Evolutionary conservation across 345 rosid species (phyloP), one percentile per base, ranked within the genome.

Genomic region (Populus ilicifolia): DNA sequence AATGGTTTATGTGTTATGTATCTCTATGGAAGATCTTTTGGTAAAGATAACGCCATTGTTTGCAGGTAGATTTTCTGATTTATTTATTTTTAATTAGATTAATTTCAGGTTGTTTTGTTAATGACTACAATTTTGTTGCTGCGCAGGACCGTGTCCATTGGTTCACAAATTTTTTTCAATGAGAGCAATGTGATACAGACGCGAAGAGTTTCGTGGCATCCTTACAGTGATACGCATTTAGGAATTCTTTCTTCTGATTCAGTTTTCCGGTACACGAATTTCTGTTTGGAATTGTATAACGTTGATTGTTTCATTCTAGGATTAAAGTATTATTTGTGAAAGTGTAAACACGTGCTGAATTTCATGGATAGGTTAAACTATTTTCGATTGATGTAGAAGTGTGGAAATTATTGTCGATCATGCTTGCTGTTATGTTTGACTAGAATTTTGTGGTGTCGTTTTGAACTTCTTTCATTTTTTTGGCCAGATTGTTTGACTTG

Each of bases 181-280:
- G 88, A 90, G 72, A 78, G 84, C 80, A 89, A 87, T 85, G 83
- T 75, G n/a, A 85, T 88, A 78, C 85, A 87, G 72, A 82, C 79
- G 33, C 87, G 91, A 38, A 90, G 87, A 88, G 91, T 85, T 71
- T 87, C 78, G 7, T 92, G 99, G 99, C 98, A 96, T 77, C 98
- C 94, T 50, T 91, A 82, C 77, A 94, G 97, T 77, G 90, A 89
- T 62, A 83, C 86, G 35, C 97, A 94, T 90, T 69, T 96, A 80
- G 98, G 97, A 69, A 74, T 96, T 76, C 92, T 96, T 73, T 96
- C 99, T 73, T 92, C 97, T 2, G 99, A 96, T 78, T 90, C 97
- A n/a, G 97, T 91, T 87, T 92, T 96, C 87, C 92, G 99, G 99
- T 94, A 88, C 41, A 7, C 20, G 8, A 20, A 27, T 68, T 68